A percentile compares a stretch with the other conserved stretches of the same genome.
These are phyloP conservation scores for Trichosporon asahii DNA, from an alignment of 1,284 basidiomycete species.

Conservation along the genomic window DNA sequence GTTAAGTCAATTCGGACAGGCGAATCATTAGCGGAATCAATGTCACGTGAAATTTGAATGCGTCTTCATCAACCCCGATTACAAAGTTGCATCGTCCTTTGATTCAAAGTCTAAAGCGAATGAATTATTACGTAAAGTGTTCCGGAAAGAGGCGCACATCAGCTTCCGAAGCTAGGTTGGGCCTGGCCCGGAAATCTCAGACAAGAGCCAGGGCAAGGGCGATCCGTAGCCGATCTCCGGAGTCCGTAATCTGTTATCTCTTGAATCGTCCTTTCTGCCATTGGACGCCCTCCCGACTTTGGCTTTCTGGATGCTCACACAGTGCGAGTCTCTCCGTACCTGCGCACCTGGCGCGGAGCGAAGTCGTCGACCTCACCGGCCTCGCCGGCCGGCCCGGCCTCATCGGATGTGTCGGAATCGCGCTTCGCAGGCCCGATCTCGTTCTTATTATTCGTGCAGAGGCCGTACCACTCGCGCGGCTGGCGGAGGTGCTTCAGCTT, in stretches of 20 bases:
- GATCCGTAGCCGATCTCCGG: not conserved
- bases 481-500: slow-evolving; percentile 16
- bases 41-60: not conserved
- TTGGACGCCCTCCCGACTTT: not conserved
- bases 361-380: not conserved
- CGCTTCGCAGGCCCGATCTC: not conserved
- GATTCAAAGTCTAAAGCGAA: no score
- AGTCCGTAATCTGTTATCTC: not conserved
- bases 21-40: not conserved
- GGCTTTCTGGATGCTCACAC: not conserved
- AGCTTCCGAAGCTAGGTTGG: not conserved
- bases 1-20: not conserved
- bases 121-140: not conserved
- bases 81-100: not conserved
- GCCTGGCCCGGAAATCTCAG: not conserved
- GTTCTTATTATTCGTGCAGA: slow-evolving; percentile 14
- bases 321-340: not conserved
- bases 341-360: not conserved
- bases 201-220: not conserved
- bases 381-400: no score
- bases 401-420: no score
- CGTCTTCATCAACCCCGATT: not conserved
- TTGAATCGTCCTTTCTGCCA: not conserved
- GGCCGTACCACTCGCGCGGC: slow-evolving; percentile 22
- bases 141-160: not conserved